Evolutionary conservation across 2,329 filamentous ascomycete species (phyloP).

Genomic region (Triangularia setosa): DNA sequence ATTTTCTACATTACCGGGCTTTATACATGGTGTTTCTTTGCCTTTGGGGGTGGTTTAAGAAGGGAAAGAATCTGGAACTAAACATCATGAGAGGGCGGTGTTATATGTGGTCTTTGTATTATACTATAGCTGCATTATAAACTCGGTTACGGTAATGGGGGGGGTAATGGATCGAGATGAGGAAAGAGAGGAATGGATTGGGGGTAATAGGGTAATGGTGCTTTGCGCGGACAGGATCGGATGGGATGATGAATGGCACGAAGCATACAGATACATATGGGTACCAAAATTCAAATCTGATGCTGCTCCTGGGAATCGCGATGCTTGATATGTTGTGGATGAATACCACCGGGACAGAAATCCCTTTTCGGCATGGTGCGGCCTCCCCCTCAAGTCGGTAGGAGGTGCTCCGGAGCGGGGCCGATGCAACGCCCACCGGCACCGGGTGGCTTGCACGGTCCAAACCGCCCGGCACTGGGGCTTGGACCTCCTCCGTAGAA

Average conservation of each 20-base stretch:
- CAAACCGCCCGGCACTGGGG: background rate
- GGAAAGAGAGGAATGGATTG: background rate
- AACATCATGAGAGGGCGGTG: background rate
- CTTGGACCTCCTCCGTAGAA: background rate
- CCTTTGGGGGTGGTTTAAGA: background rate
- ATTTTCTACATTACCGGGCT: background rate
- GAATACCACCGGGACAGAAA: background rate
- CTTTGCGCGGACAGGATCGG: background rate
- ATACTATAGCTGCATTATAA: conserved; percentile 20
- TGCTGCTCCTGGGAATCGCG: background rate
- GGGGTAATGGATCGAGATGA: background rate
- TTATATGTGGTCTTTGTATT: conserved; percentile 14
- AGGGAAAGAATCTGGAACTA: background rate
- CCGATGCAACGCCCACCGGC: conserved; percentile 2
- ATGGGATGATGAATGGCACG: background rate
- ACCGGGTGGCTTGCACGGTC: conserved; percentile 4
- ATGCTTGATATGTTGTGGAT: background rate
- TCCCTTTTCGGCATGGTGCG: too few relatives aligned
- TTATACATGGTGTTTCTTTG: background rate
- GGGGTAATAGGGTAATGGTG: background rate
- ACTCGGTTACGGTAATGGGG: conserved; percentile 1
- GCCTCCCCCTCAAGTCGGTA: too few relatives aligned
- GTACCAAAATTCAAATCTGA: background rate
- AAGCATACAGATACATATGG: background rate
- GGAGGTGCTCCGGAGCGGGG: background rate